Percentiles rank a stretch among this genome's conserved stretches.
Evolutionary conservation across 352 stramenopile species (phyloP).

Genomic region (Phytophthora megakarya): DNA sequence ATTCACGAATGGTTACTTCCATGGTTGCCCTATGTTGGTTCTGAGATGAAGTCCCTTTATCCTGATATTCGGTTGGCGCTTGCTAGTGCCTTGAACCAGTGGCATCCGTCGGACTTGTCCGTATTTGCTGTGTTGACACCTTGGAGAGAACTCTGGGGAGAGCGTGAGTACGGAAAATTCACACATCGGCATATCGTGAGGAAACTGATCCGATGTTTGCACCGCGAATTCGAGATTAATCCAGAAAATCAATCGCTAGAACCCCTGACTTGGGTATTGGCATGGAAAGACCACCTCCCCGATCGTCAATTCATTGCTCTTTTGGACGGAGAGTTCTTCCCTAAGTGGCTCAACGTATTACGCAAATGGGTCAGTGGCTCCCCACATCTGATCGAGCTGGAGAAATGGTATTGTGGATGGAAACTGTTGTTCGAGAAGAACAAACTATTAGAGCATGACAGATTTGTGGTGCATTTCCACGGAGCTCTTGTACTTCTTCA

Average conservation of each 20-base stretch:
- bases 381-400: slow-evolving; percentile 64
- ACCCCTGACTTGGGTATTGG: slow-evolving; percentile 70
- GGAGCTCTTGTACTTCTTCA: slow-evolving; percentile 74
- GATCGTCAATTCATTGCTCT: slow-evolving; percentile 79
- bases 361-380: slow-evolving; percentile 70
- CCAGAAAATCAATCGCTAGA: slow-evolving; percentile 75
- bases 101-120: slow-evolving; percentile 80
- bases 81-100: slow-evolving; percentile 67
- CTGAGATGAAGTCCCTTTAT: slow-evolving; percentile 59
- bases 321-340: slow-evolving; percentile 92
- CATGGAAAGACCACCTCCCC: slow-evolving; percentile 72
- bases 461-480: slow-evolving; percentile 83
- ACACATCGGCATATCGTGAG: slow-evolving; percentile 78
- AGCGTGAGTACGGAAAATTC: slow-evolving; percentile 86
- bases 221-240: slow-evolving; percentile 84
- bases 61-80: slow-evolving; percentile 73
- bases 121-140: slow-evolving; percentile 64
- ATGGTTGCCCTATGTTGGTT: slow-evolving; percentile 56
- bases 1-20: slow-evolving; percentile 86
- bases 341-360: slow-evolving; percentile 88
- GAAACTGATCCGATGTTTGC: slow-evolving; percentile 77
- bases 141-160: slow-evolving; percentile 76
- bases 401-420: slow-evolving; percentile 88
- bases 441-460: slow-evolving; percentile 52
- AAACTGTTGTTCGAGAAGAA: slow-evolving; percentile 80